phyloP scores from a whole-genome alignment of 2,329 filamentous ascomycete genomes.

The Penicillium sp. region DNA sequence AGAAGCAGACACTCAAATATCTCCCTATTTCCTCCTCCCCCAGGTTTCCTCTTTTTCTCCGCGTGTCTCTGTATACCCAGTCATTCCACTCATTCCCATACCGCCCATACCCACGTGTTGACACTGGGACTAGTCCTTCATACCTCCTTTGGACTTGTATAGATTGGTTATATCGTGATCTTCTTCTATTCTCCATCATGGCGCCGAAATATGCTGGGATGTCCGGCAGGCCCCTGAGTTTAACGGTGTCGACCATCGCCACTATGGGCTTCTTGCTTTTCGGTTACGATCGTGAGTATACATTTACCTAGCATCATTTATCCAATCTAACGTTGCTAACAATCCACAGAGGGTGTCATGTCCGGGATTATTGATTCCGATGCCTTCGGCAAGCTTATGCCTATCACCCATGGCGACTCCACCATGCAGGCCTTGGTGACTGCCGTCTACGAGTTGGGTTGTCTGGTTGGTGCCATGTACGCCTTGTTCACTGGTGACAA shows the following conservation, averaged over 20 bases:
- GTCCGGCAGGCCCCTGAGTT: conserved; percentile 55
- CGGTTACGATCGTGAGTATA: conserved; percentile 52
- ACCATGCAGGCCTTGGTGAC: conserved; percentile 38
- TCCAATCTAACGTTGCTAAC: background rate
- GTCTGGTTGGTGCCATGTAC: conserved; percentile 39
- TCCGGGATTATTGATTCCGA: conserved; percentile 38
- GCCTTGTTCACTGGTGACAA: conserved; percentile 36
- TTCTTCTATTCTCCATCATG: conserved; percentile 38
- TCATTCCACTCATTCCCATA: background rate
- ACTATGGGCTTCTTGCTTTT: conserved; percentile 63
- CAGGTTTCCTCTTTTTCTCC: conserved; percentile 14
- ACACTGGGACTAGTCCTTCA: background rate
- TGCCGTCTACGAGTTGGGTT: conserved; percentile 35
- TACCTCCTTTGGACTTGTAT: background rate
- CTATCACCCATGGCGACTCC: conserved; percentile 36
- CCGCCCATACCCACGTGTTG: conserved; percentile 1
- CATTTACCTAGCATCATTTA: background rate
- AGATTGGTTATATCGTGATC: background rate
- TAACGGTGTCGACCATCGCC: conserved; percentile 60
- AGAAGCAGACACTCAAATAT: conserved; percentile 29
- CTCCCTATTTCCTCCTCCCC: conserved; percentile 20
- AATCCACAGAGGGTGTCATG: conserved; percentile 36
- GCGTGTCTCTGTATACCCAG: conserved; percentile 11
- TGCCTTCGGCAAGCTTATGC: conserved; percentile 35
- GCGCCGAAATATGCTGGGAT: conserved; percentile 58